Evolutionary conservation across 179 eudicot genomes (phyloP), one percentile per base, ranked within the genome.

Genomic region (Spinacia oleracea): DNA sequence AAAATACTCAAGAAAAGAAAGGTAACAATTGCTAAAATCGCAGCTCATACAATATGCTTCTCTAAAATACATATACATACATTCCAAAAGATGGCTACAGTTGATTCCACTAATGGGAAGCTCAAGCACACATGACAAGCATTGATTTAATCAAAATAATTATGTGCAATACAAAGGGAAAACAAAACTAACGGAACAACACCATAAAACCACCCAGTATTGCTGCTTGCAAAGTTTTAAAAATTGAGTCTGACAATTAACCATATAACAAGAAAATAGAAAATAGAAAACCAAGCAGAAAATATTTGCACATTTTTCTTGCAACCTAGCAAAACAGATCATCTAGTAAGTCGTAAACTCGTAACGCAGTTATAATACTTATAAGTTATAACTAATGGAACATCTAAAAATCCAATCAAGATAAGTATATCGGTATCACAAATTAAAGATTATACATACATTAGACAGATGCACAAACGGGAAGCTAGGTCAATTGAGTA

Each of bases 281-380:
- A 38, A 34, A 20, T 20, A 27, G 78, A 29, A 38, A 40, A 60
- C 77, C 72, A 72, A 53, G 20, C 53, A 65, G 40, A 38, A 70
- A 20, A 35, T 6, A 23, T n/a, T 64, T 27, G 9, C 43, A 20
- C 12, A 23, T 34, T 72, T 34, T 46, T 23, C 38, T 32, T 35
- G 43, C 59, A 63, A 25, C 21, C 70, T 32, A 31, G 42, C 66
- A n/a, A 32, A 73, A 35, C 4, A 62, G 29, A 58, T 40, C 6
- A 14, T 58, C 53, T 16, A 23, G 58, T 9, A 10, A 31, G 65
- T 4, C 56, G n/a, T n/a, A n/a, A n/a, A n/a, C n/a, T n/a, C n/a
- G n/a, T n/a, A n/a, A n/a, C n/a, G n/a, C n/a, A n/a, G n/a, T n/a
- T n/a, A n/a, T n/a, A n/a, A n/a, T n/a, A n/a, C n/a, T n/a, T n/a